These are phyloP conservation scores for Paulownia fortunei DNA, from an alignment of 257 asterid species.

Conservation along the genomic window DNA sequence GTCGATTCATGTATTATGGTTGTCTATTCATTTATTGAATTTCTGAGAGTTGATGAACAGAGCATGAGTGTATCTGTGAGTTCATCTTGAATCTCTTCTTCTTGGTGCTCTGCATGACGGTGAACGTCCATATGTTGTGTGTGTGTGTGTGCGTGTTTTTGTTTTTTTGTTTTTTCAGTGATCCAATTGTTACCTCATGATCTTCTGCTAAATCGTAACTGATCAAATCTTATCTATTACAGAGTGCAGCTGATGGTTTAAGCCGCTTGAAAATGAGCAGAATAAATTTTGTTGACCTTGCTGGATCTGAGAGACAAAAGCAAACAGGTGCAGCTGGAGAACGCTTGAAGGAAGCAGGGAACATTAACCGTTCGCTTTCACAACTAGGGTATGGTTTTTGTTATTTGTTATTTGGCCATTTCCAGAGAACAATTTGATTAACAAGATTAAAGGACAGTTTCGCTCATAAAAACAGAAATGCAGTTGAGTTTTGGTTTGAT, in stretches of 20 bases:
- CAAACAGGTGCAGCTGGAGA: slow-evolving; percentile 99
- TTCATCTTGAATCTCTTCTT: slow-evolving; percentile 8
- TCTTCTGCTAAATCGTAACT: slow-evolving; percentile 27
- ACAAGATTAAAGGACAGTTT: neutral
- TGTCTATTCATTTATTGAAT: slow-evolving; percentile 5
- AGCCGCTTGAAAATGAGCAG: slow-evolving; percentile 83
- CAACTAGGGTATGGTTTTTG: slow-evolving; percentile 82
- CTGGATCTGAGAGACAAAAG: slow-evolving; percentile 99
- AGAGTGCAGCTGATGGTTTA: slow-evolving; percentile 88
- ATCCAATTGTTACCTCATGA: slow-evolving; percentile 13
- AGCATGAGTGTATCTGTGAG: slow-evolving; percentile 10
- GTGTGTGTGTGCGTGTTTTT: neutral
- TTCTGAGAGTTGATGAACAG: slow-evolving; percentile 24
- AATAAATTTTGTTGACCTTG: slow-evolving; percentile 98
- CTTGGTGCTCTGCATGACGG: neutral
- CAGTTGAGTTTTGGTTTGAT: slow-evolving; percentile 7
- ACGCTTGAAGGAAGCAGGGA: slow-evolving; percentile 98
- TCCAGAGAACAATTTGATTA: slow-evolving; percentile 1
- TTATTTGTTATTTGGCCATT: neutral
- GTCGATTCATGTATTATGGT: neutral
- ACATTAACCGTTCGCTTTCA: slow-evolving; percentile 95
- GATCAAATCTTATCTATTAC: slow-evolving; percentile 37
- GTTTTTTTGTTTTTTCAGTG: neutral
- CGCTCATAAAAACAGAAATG: slow-evolving; percentile 1
- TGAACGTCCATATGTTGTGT: neutral